Percentiles rank a stretch among this genome's conserved stretches.
Evolutionary conservation across 352 stramenopile genomes (phyloP).

Genomic region (Phytophthora pseudosyringae): DNA sequence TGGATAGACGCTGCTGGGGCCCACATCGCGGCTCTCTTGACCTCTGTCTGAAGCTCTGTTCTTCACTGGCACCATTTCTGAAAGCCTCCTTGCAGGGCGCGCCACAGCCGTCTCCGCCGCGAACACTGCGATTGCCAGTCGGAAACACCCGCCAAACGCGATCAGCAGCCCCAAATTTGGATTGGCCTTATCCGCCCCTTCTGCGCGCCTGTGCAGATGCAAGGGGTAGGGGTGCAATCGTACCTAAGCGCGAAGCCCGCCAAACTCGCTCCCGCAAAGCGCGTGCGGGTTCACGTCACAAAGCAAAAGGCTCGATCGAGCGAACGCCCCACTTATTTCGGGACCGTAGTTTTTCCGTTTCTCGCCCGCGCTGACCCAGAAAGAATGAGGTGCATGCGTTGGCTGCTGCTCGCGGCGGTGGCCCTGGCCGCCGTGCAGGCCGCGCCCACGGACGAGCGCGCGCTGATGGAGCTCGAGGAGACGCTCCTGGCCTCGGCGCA

Average conservation of each 20-base stretch:
- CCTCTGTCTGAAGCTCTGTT: conserved; percentile 8
- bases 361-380: conserved; percentile 8
- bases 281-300: conserved; percentile 19
- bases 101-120: neutral
- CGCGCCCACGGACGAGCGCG: neutral
- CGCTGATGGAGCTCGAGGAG: conserved; percentile 36
- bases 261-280: conserved; percentile 25
- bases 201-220: conserved; percentile 28
- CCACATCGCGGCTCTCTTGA: neutral
- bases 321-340: conserved; percentile 13
- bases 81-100: neutral
- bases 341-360: conserved; percentile 16
- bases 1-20: neutral
- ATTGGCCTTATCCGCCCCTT: conserved; percentile 25
- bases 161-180: conserved; percentile 23
- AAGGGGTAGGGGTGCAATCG: conserved; percentile 12
- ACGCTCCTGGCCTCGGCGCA: conserved; percentile 28
- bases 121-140: neutral
- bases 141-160: conserved; percentile 23
- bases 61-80: neutral
- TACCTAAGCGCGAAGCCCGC: conserved; percentile 14
- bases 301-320: conserved; percentile 33
- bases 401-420: conserved; percentile 34
- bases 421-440: conserved; percentile 31
- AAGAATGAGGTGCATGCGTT: conserved; percentile 43